A percentile compares a stretch with the other conserved stretches of the same genome.
These are phyloP conservation scores for Brassica incana DNA, from an alignment of 345 rosid genomes.

Conservation along the genomic window DNA sequence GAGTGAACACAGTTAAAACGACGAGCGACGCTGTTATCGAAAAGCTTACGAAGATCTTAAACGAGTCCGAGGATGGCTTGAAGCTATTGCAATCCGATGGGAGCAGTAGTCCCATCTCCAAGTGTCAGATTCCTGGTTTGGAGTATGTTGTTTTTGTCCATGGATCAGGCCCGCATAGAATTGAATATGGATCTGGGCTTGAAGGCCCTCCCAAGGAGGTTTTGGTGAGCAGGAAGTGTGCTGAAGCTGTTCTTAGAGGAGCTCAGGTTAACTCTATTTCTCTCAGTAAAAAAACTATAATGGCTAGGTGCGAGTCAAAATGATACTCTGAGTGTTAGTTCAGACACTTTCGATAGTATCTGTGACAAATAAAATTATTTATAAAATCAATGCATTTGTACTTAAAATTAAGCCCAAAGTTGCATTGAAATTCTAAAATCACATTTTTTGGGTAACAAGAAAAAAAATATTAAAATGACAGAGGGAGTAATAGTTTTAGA, in stretches of 20 bases:
- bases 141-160: conserved; percentile 44
- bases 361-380: too few species aligned
- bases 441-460: too few species aligned
- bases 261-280: conserved; percentile 63
- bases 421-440: too few species aligned
- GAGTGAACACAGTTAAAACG: conserved; percentile 74
- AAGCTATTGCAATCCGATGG: conserved; percentile 36
- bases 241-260: conserved; percentile 98
- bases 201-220: conserved; percentile 80
- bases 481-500: background rate
- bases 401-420: too few species aligned
- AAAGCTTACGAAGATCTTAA: conserved; percentile 55
- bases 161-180: conserved; percentile 84
- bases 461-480: too few species aligned
- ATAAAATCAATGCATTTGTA: too few species aligned
- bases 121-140: background rate
- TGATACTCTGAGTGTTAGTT: background rate
- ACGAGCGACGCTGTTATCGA: conserved; percentile 67
- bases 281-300: background rate
- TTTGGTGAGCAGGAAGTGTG: conserved; percentile 95
- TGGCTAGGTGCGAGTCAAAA: background rate
- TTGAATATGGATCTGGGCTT: conserved; percentile 56
- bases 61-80: conserved; percentile 32
- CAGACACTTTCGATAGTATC: too few species aligned
- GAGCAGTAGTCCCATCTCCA: conserved; percentile 3